These are phyloP conservation scores for Calophaca sinica DNA, from an alignment of 306 rosid genomes.

Conservation along the genomic window DNA sequence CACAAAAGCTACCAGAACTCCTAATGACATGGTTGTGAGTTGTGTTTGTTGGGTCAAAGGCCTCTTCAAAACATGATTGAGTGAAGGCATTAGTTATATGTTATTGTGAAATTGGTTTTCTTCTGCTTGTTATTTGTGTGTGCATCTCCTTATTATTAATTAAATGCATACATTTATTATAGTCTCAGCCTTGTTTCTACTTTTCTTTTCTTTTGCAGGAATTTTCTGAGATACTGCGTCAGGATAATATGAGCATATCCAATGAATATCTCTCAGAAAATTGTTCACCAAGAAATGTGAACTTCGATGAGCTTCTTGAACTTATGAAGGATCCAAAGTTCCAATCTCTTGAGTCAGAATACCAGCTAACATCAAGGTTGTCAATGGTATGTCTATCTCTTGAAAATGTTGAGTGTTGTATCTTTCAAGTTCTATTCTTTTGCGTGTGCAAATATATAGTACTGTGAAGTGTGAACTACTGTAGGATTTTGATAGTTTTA, in stretches of 20 bases:
- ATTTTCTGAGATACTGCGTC: constrained; percentile 50
- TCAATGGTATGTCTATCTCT: constrained; percentile 63
- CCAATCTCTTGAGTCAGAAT: constrained; percentile 70
- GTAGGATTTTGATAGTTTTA: constrained; percentile 28
- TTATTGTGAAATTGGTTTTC: constrained; percentile 37
- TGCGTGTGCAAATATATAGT: constrained; percentile 28
- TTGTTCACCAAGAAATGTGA: constrained; percentile 53
- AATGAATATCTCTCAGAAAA: constrained; percentile 56
- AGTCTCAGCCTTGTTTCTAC: constrained; percentile 10
- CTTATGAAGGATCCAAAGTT: constrained; percentile 71
- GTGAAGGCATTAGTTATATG: constrained; percentile 27
- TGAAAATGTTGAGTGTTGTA: constrained; percentile 28
- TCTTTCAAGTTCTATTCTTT: constrained; percentile 36
- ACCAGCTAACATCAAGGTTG: constrained; percentile 66
- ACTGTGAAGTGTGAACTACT: not conserved
- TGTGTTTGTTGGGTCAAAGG: constrained; percentile 8
- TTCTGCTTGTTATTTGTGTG: constrained; percentile 34
- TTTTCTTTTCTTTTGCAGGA: constrained; percentile 55
- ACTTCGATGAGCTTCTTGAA: constrained; percentile 60
- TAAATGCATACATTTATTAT: constrained; percentile 11
- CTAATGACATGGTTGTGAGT: constrained; percentile 37
- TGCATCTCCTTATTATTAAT: constrained; percentile 36
- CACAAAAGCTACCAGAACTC: constrained; percentile 30
- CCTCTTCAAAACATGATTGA: constrained; percentile 7
- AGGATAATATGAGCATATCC: constrained; percentile 50